Base-by-base conservation (phyloP, 108 stramenopile genomes). In the Licmophora abbreviata region DNA sequence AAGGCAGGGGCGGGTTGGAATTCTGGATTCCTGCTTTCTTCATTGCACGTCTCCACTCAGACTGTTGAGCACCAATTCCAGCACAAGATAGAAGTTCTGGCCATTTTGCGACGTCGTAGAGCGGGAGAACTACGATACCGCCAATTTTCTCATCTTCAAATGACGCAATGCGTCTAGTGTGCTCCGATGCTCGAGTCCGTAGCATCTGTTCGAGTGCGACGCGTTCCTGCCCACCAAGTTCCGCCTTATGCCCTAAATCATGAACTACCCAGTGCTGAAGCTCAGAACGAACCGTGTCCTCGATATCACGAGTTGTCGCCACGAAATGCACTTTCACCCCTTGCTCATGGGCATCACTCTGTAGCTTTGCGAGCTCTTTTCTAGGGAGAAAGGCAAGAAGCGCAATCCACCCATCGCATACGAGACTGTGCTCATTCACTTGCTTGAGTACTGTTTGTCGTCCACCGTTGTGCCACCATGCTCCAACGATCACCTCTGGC, bases 231-330 rank as follows among this genome's bases (percentile, higher is more conserved):
- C 5, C 2, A 9, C 8, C 25, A 10, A 71, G 50, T 18, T 34
- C 56, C n/a, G 48, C 28, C 32, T 27, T 36, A 14, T 5, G 5
- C 37, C 64, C 69, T 27, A 71, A 34, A 49, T 54, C 58, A 24
- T 64, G 30, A 34, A 18, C 22, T 12, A 61, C 56, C 69, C 69
- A 71, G 33, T 71, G 69, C 8, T 71, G 69, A 23, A 71, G 51
- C 28, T 71, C 69, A 18, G 69, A 71, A 31, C 37, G 10, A 23
- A 71, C 58, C 2, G 27, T 35, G 20, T 20, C 11, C 14, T 64
- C 42, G 9, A 54, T 10, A 12, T 58, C 51, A 44, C 69, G 43
- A 10, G 11, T 4, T 1, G 69, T 55, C n/a, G 56, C 61, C 8
- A 71, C 58, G 46, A 71, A 61, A 6, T 18, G n/a, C 11, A 71